phyloP scores from a whole-genome alignment of 2,329 filamentous ascomycete species.

The Colletotrichum sp. region DNA sequence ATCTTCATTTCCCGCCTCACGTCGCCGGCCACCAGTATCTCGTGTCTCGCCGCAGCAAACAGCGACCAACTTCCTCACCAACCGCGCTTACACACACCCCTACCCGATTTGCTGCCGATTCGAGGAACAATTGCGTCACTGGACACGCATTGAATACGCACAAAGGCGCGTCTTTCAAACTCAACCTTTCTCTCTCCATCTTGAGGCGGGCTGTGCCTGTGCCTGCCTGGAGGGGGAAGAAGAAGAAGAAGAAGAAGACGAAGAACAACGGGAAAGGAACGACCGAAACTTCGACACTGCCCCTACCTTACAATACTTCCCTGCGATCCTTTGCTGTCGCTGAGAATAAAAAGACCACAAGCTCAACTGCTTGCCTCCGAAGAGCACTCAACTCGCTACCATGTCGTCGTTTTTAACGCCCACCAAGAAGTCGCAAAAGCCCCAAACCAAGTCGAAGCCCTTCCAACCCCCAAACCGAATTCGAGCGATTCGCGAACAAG shows the following conservation, averaged over 20 bases:
- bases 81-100: constrained; percentile 10
- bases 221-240: background rate
- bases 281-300: background rate
- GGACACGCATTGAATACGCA: background rate
- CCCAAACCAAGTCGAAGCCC: constrained; percentile 38
- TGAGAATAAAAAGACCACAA: background rate
- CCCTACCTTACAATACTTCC: background rate
- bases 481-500: constrained; percentile 57
- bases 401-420: constrained; percentile 56
- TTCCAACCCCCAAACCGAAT: constrained; percentile 51
- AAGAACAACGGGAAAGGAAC: background rate
- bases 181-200: background rate
- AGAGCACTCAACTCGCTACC: background rate
- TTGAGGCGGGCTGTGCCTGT: background rate
- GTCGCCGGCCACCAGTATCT: constrained; percentile 22
- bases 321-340: background rate
- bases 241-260: background rate
- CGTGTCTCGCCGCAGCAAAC: constrained; percentile 6
- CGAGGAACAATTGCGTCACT: background rate
- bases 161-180: background rate
- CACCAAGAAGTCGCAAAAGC: constrained; percentile 37
- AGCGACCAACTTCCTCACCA: background rate
- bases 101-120: background rate
- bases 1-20: constrained; percentile 22
- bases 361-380: background rate